Base-by-base conservation (phyloP, 441 rosid genomes). In the Erodium trifolium region DNA sequence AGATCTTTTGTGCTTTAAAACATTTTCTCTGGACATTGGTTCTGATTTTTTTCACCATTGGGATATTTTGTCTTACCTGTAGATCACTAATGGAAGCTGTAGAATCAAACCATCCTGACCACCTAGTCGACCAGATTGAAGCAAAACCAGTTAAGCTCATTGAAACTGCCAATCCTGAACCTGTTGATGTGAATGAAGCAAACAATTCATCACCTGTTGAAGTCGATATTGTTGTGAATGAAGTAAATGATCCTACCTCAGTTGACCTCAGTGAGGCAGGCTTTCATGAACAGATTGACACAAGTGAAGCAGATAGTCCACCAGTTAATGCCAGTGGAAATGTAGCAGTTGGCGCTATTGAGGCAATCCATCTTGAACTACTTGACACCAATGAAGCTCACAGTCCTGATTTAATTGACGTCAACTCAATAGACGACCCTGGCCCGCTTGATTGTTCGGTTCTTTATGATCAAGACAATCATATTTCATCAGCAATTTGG, bases 401-500 rank as follows among this genome's bases (percentile, higher is more conserved):
- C 31, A 63, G 39, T 63, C 39, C 66, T 12, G 66, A 63, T 9
- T n/a, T 37, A 9, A 29, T 63, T 19, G 66, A 63, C 35, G 3
- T 3, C 35, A 60, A 9, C 35, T 18, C 65, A 60, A 60, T 18
- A 8, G 65, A 60, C 8, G 14, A 63, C 14, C 66, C 66, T 4
- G 66, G 66, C 8, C 66, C 66, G 27, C 2, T 63, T 9, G 66
- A 63, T 63, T 14, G 6, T 23, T 63, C 34, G 2, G 39, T 63
- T 19, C 39, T 63, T 4, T 63, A 63, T 27, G 39, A 63, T 63
- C 66, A 63, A 3, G 66, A 19, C 37, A 63, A 63, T 63, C 66
- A 63, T 27, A 63, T 63, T 29, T 63, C 66, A 11, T 29, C 34
- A 10, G 66, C 66, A 63, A 29, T 63, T 27, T 63, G 66, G 66